Percentiles rank a stretch among this genome's conserved stretches.
Conservation (phyloP, 1,139 yeast genomes). For the Zygosaccharomyces sapae region DNA sequence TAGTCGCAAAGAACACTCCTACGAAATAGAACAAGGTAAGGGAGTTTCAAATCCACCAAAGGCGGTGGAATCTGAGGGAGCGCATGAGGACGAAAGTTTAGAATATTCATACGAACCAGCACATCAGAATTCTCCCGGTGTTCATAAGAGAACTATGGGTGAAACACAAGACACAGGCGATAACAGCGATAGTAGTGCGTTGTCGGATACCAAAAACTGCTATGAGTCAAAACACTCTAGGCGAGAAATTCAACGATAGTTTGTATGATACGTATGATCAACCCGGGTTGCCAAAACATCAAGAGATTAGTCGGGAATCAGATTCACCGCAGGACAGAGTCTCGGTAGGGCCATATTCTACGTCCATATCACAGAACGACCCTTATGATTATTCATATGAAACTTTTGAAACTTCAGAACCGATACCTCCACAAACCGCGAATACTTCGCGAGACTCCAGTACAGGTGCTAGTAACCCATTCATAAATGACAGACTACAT, state of each 20-base stretch:
- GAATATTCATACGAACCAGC: constrained; percentile 1
- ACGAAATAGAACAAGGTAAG: not conserved
- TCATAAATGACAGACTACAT: constrained; percentile 4
- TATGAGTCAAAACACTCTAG: not conserved
- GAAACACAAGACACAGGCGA: not conserved
- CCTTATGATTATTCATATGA: constrained; percentile 1
- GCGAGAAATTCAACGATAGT: not conserved
- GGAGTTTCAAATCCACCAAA: not conserved
- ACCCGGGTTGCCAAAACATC: not conserved
- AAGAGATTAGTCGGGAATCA: too few relatives aligned
- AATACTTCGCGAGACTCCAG: constrained; percentile 15
- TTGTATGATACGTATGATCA: constrained; percentile 1
- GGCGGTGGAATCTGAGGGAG: not conserved
- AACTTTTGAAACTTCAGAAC: constrained; percentile 1
- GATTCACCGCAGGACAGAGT: not conserved
- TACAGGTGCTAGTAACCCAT: constrained; percentile 7
- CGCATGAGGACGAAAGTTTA: not conserved
- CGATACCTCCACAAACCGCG: constrained; percentile 8
- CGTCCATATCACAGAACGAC: not conserved
- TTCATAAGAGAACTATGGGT: not conserved
- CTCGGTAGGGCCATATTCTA: not conserved
- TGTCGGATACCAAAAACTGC: not conserved
- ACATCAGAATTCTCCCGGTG: not conserved
- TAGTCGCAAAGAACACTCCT: not conserved
- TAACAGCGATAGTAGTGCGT: not conserved